phyloP scores from a whole-genome alignment of 495 filamentous ascomycete genomes.

The Xylaria longipes region DNA sequence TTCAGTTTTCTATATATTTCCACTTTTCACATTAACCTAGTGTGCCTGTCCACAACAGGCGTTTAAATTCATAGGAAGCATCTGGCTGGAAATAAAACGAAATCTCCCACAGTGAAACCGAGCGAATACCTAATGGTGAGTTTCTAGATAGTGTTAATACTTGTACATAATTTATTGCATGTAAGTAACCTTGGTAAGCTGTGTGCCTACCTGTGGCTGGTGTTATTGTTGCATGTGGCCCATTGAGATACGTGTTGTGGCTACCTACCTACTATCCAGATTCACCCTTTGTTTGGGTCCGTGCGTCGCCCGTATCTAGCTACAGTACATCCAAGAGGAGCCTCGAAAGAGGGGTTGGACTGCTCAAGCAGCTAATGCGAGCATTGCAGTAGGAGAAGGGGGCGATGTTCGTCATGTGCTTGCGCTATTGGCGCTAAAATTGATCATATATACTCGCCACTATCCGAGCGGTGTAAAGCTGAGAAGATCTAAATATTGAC shows the following conservation, averaged over 20 bases:
- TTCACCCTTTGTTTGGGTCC: background rate
- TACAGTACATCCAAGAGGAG: background rate
- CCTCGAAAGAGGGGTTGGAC: background rate
- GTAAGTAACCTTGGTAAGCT: background rate
- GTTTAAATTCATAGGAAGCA: background rate
- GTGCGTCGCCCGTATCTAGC: background rate
- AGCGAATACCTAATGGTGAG: background rate
- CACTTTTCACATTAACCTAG: background rate
- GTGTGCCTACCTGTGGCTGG: background rate
- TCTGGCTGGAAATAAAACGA: background rate
- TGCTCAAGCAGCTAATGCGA: slow-evolving; percentile 4
- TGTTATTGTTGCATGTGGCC: background rate
- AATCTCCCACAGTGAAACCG: background rate
- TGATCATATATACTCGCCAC: slow-evolving; percentile 3
- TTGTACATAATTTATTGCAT: background rate
- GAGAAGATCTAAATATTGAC: background rate
- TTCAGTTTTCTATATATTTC: background rate
- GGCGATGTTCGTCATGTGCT: slow-evolving; percentile 13
- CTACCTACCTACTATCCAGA: background rate
- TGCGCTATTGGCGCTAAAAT: slow-evolving; percentile 12
- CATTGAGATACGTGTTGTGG: background rate
- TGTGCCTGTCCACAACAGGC: background rate
- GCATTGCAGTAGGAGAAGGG: background rate
- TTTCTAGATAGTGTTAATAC: background rate
- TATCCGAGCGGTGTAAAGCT: slow-evolving; percentile 3